Evolutionary conservation across 305 asterid genomes (phyloP), one percentile per base, ranked within the genome.

Genomic region (Andrographis paniculata): DNA sequence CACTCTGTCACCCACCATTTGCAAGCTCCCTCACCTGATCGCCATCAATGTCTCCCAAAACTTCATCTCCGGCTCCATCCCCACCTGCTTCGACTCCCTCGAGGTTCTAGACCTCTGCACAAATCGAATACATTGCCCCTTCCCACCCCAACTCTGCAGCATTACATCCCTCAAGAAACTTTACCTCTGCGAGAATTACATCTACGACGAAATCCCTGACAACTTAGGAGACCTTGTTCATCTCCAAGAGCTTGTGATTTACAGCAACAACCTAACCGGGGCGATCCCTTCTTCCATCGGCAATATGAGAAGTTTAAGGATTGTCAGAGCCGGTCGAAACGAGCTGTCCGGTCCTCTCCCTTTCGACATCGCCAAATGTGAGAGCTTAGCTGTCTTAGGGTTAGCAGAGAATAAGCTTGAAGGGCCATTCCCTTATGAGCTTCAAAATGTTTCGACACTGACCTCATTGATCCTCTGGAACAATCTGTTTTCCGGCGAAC

Each of bases 251-350:
- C 91, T 87, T 64, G 93, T 78, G 28, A 64, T 84, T 20, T 76
- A 87, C 53, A 87, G 93, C 46, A 87, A 87, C 70, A 87, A 87
- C 58, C 73, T 87, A 24, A 83, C 96, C 0, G 93, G 93, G 9
- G 45, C 42, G 31, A 72, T 87, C 20, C 94, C 96, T 12, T 22
- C 73, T 1, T 70, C 87, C 39, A 63, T 87, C 10, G 80, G 95
- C n/a, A 48, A 52, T 37, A 43, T 87, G 73, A 78, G 69, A 64
- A 65, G 60, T 48, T 83, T 87, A 24, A 58, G 80, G 79, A 65
- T 80, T 40, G 62, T 87, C 35, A 58, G 93, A 68, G 95, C 91
- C 0, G 96, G 94, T 12, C 55, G 79, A 36, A 87, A 87, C 44
- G 39, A 40, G 52, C 55, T 87, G 17, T 78, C 93, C 0, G 93